A percentile compares a stretch with the other conserved stretches of the same genome.
Evolutionary conservation across 768 basidiomycete genomes (phyloP).

Genomic region (Jaapia argillacea): DNA sequence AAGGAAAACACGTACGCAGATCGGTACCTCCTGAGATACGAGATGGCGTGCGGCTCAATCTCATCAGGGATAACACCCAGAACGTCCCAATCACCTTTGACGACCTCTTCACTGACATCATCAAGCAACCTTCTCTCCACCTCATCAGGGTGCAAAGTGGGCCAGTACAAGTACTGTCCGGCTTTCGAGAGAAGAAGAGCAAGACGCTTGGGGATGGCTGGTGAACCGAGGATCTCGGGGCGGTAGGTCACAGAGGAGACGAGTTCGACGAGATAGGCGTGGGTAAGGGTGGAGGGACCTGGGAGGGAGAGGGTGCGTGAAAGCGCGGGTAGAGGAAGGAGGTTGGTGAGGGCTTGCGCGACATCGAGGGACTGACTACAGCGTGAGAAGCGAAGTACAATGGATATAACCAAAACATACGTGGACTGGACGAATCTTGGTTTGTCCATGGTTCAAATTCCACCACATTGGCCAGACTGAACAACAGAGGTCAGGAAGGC

Average conservation of each 20-base stretch:
- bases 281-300: conserved; percentile 80
- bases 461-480: conserved; percentile 88
- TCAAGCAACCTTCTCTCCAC: conserved; percentile 80
- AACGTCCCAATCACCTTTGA: conserved; percentile 72
- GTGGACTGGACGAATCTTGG: conserved; percentile 86
- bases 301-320: conserved; percentile 72
- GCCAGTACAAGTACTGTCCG: conserved; percentile 82
- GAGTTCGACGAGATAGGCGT: conserved; percentile 71
- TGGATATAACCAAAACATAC: conserved; percentile 34
- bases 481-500: conserved; percentile 5
- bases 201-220: conserved; percentile 64
- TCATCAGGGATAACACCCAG: conserved; percentile 76
- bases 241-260: conserved; percentile 75
- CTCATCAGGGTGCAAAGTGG: conserved; percentile 83
- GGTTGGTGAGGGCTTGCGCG: conserved; percentile 81
- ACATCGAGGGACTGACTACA: conserved; percentile 75
- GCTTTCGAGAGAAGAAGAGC: conserved; percentile 56
- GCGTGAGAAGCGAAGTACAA: conserved; percentile 1
- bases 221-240: conserved; percentile 51
- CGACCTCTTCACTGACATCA: conserved; percentile 66
- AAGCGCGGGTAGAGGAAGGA: conserved; percentile 51
- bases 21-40: conserved; percentile 83
- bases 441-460: conserved; percentile 85
- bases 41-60: conserved; percentile 83
- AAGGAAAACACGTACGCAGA: conserved; percentile 54